phyloP scores from a whole-genome alignment of 2,329 filamentous ascomycete species.

The Stromatinia cepivora region DNA sequence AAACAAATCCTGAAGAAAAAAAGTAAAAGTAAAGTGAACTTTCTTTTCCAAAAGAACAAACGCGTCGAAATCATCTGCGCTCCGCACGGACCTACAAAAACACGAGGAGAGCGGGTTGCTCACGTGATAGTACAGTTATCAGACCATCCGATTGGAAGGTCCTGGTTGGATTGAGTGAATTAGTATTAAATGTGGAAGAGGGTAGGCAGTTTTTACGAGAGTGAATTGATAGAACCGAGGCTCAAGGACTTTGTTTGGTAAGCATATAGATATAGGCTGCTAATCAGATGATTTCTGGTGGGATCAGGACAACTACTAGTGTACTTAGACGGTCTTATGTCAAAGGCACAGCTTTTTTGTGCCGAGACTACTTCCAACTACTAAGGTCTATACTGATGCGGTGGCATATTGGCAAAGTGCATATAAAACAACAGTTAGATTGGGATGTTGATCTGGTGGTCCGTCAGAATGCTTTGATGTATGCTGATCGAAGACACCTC shows the following conservation, averaged over 20 bases:
- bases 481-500: not conserved
- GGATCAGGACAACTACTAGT: not conserved
- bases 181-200: not conserved
- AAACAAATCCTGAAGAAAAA: not conserved
- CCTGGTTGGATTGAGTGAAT: not conserved
- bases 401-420: not conserved
- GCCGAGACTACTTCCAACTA: not conserved
- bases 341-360: not conserved
- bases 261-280: not conserved
- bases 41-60: conserved; percentile 6
- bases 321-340: not conserved
- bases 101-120: not conserved
- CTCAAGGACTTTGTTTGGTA: not conserved
- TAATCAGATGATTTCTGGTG: not conserved
- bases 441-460: not conserved
- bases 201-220: not conserved
- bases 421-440: not conserved
- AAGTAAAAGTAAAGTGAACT: conserved; percentile 5
- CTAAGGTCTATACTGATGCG: not conserved
- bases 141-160: not conserved
- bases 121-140: accelerated
- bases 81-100: not conserved
- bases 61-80: not conserved
- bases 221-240: not conserved
- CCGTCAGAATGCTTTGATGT: no score